Base-by-base conservation (phyloP, 768 basidiomycete species). In the Suillus discolor region DNA sequence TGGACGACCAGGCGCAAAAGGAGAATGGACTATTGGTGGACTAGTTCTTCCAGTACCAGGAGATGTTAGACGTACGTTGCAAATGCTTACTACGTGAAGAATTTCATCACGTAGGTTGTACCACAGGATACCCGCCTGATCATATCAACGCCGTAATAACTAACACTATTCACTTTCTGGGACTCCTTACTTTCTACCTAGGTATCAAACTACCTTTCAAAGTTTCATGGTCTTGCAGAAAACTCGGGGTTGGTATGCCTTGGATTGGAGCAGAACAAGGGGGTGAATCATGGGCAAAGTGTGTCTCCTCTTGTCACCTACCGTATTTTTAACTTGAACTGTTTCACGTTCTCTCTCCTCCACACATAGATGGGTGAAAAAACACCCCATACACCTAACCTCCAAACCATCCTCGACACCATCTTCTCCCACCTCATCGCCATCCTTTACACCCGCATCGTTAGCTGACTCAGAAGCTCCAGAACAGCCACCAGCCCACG, bases 61-160 rank as follows among this genome's bases (percentile, higher is more conserved):
- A 6, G 93, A 94, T 71, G 91, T 94, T 69, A 80, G 91, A 71
- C 83, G 92, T 91, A 67, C 23, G 57, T 39, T 39, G 8, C 39
- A 25, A 63, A 85, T 81, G 15, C 16, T 62, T 61, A 39, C 15
- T 62, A 25, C n/a, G 9, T 47, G 4, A 28, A 57, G 41, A 49
- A 60, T 16, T 62, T 61, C 54, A 47, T 34, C 23, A 12, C 25
- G 53, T 61, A 57, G 3, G 31, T 13, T 23, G 6, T 20, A 38
- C 7, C 38, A 23, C 66, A 92, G 89, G 92, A 62, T 93, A 93
- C 73, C 91, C 92, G 1, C 89, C 92, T 36, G 90, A 93, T 67
- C 91, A 94, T 66, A 92, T 93, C 78, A 94, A 95, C 73, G 92
- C 93, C 4, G 92, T 93, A 20, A 79, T 95, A 61, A 92, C 90